Evolutionary conservation across 495 filamentous ascomycete species (phyloP).

Genomic region (Penicillium bovifimosum): DNA sequence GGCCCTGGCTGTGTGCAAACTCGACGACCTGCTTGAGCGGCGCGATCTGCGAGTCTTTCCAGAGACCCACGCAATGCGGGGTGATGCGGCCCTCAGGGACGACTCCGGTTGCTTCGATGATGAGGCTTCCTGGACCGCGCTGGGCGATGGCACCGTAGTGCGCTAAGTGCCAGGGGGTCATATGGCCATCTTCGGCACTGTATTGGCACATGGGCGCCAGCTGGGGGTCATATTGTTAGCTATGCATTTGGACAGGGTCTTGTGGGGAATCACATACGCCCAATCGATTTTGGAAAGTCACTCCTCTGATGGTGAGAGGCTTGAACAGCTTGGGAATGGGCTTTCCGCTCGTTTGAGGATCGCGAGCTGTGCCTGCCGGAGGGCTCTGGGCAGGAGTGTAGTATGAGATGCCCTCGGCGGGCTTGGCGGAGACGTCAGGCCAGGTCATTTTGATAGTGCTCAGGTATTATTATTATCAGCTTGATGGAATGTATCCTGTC

Average conservation of each 20-base stretch:
- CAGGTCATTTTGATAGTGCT: conserved; percentile 21
- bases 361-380: conserved; percentile 58
- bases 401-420: conserved; percentile 54
- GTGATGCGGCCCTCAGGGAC: conserved; percentile 70
- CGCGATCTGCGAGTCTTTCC: conserved; percentile 67
- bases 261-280: conserved; percentile 33
- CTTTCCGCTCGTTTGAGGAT: conserved; percentile 52
- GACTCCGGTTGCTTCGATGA: conserved; percentile 71
- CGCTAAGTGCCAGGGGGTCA: conserved; percentile 58
- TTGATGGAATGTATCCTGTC: background rate
- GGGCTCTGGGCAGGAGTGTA: conserved; percentile 63
- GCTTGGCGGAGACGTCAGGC: conserved; percentile 35
- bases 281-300: conserved; percentile 57
- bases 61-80: conserved; percentile 65
- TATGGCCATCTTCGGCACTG: conserved; percentile 56
- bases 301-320: conserved; percentile 53
- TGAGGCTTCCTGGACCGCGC: conserved; percentile 62
- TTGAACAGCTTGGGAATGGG: conserved; percentile 64
- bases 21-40: conserved; percentile 56
- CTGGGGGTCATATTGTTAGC: conserved; percentile 18
- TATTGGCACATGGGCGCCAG: conserved; percentile 65
- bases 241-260: background rate
- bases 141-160: conserved; percentile 54
- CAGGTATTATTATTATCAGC: conserved; percentile 2
- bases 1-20: conserved; percentile 66